A percentile compares a stretch with the other conserved stretches of the same genome.
Conservation (phyloP, 1,284 basidiomycete species). For the Testicularia cyperi region DNA sequence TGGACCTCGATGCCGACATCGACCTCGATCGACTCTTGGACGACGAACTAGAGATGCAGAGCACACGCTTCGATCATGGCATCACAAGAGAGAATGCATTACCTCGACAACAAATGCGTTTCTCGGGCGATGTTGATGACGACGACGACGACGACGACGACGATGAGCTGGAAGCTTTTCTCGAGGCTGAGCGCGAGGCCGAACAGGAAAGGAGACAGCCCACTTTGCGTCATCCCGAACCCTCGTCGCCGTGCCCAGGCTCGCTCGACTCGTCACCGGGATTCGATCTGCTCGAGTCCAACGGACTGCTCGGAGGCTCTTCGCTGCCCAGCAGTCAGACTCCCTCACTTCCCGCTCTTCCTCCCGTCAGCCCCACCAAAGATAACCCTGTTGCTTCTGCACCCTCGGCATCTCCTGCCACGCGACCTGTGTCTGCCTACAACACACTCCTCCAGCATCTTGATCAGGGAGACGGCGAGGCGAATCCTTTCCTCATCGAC, state of each 20-base stretch:
- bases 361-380: too few species aligned
- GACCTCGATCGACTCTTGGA: conserved; percentile 31
- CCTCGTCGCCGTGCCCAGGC: not conserved
- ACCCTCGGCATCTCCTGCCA: too few species aligned
- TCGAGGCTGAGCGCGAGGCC: conserved; percentile 8
- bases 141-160: conserved; percentile 6
- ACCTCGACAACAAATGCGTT: too few species aligned
- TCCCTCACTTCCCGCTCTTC: too few species aligned
- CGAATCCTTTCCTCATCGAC: too few species aligned
- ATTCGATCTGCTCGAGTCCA: conserved; percentile 28
- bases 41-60: conserved; percentile 11
- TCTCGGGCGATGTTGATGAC: too few species aligned
- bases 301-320: conserved; percentile 22
- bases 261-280: not conserved
- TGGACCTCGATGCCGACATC: conserved; percentile 25
- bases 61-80: too few species aligned
- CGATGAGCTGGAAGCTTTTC: conserved; percentile 28
- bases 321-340: conserved; percentile 22
- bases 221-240: not conserved
- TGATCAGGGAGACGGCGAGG: too few species aligned
- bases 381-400: too few species aligned
- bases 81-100: too few species aligned
- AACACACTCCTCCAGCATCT: too few species aligned
- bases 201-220: not conserved
- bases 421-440: too few species aligned